Base-by-base conservation (phyloP, 2,329 filamentous ascomycete species). In the Didymella pinodella region DNA sequence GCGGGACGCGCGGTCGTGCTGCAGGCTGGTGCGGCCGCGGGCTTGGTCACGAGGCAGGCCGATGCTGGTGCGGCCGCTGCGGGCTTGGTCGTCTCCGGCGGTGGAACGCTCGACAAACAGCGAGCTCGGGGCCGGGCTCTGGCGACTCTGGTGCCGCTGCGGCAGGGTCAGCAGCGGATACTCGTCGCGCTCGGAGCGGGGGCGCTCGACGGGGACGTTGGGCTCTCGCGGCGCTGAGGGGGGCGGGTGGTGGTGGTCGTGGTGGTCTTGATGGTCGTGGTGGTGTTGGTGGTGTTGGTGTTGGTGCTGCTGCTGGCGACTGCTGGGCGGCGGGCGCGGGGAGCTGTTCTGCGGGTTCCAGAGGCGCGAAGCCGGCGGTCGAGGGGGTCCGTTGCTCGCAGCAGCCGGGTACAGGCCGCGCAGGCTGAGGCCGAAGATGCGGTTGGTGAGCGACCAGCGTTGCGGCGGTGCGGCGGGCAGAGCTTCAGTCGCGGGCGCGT, bases 271-370 rank as follows among this genome's bases (percentile, higher is more conserved):
- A 1, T 18, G 18, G 18, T 18, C 1, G 18, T 18, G 36, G 11
- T 34, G 55, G 28, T 46, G 40, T 8, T 22, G 36, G 11, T 34
- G 55, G 20, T 46, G 40, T 8, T 26, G 38, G 20, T 36, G 46
- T 2, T 36, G 52, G 16, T 44, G 45, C 75, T 18, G 63, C 32
- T 72, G 67, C 46, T 75, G 69, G 26, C 36, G 51, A 29, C 43
- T 5, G 41, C 34, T 2, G 41, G 67, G 69, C 41, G 71, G 63
- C 36, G 67, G 64, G 58, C 84, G 83, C 40, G 85, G 86, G 47
- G 86, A 84, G 75, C 85, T 82, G 70, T 88, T 88, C 68, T 86
- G 80, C 36, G 86, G 86, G 72, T 87, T 87, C 77, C 85, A 86
- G 61, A 88, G 81, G 57, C 84, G 80, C 53, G 84, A 82, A 32